Evolutionary conservation across 345 rosid genomes (phyloP), one percentile per base, ranked within the genome.

Genomic region (Eucalyptus shirleyi): DNA sequence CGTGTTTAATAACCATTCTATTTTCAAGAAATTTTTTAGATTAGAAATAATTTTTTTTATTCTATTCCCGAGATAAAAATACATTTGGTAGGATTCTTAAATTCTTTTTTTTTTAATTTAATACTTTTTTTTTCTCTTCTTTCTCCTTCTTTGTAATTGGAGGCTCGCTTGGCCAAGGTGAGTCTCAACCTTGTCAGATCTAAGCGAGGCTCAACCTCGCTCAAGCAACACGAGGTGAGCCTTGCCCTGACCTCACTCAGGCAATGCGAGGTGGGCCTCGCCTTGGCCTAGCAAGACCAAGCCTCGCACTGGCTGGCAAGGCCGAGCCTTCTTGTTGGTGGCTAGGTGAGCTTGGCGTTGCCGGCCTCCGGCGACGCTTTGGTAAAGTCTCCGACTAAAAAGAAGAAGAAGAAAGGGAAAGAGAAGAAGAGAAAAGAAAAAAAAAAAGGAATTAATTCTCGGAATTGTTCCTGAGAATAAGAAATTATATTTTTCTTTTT

Each of bases 1-100:
- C 9, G 4, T 1, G 23, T 18, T 51, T 18, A 1, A 0, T 7
- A 18, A 18, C 0, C 0, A 51, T 51, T 51, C 4, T 51, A 0
- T 7, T 51, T 3, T 3, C 2, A 2, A 18, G 1, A 17, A 51
- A 44, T 8, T 44, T 44, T 44, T 44, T 44, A 2, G 7, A 51
- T 51, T 51, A 51, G 0, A 17, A 17, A 51, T 51, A 0, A 1
- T 6, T 51, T 51, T 51, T n/a, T 51, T 1, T 1, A 50, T 50
- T 50, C 2, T 50, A 50, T 3, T 50, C 3, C 1, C 3, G 0
- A 16, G 1, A 50, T 17, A 50, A 7, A 50, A 50, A 6, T 16
- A 2, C 0, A 1, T 51, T 17, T 51, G 2, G 0, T 51, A 18
- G 0, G 21, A 51, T 51, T 51, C 0, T 51, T 17, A 51, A 51